Evolutionary conservation across 805 yeast genomes (phyloP).

Genomic region (Saturnispora gosingensis): DNA sequence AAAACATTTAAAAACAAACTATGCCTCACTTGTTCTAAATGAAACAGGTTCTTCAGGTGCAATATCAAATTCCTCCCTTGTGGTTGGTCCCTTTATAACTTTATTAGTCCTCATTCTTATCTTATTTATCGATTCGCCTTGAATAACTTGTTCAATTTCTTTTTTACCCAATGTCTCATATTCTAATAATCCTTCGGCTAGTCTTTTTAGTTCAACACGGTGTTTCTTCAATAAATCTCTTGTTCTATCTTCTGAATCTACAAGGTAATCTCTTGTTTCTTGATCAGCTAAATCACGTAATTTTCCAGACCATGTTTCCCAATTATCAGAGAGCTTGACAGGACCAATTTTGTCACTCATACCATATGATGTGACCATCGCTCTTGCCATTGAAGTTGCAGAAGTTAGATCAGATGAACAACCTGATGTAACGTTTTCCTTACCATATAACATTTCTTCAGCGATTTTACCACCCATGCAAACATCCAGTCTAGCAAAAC

Average conservation of each 20-base stretch:
- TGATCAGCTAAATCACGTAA: slow-evolving; percentile 86
- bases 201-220: slow-evolving; percentile 63
- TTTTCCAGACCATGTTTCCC: slow-evolving; percentile 92
- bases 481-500: slow-evolving; percentile 86
- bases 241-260: slow-evolving; percentile 74
- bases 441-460: slow-evolving; percentile 86
- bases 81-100: slow-evolving; percentile 42
- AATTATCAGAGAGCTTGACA: slow-evolving; percentile 75
- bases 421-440: slow-evolving; percentile 89
- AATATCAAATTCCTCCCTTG: slow-evolving; percentile 27
- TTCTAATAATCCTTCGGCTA: slow-evolving; percentile 89
- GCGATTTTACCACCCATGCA: slow-evolving; percentile 99
- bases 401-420: slow-evolving; percentile 84
- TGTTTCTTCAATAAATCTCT: slow-evolving; percentile 53
- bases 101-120: slow-evolving; percentile 66
- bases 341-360: slow-evolving; percentile 95
- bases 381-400: slow-evolving; percentile 90
- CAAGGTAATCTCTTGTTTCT: slow-evolving; percentile 71
- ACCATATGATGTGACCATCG: slow-evolving; percentile 95
- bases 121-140: slow-evolving; percentile 67
- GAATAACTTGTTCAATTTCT: slow-evolving; percentile 80
- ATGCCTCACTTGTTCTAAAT: not conserved
- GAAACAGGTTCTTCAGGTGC: slow-evolving; percentile 25
- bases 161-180: slow-evolving; percentile 89
- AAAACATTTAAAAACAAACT: not conserved